Base-by-base conservation (phyloP, 1,139 yeast genomes). In the Lodderomyces metapsilosis region DNA sequence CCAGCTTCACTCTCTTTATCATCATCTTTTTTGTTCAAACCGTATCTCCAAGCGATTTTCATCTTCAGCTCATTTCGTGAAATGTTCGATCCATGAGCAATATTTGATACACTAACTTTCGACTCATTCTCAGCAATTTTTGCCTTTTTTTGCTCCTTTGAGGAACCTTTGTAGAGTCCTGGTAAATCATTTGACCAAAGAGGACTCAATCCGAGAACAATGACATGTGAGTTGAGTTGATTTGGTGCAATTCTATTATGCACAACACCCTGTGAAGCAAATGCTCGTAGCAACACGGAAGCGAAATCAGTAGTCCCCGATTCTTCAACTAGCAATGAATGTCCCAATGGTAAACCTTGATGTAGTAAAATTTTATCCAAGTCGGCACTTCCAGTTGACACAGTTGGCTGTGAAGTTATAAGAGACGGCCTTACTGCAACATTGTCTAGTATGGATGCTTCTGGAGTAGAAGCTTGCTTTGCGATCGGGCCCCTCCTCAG, bases 11-110 rank as follows among this genome's bases (percentile, higher is more conserved):
- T 25, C 9, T 43, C 52, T 11, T 53, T 50, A 2, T 58, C 51
- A 31, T 63, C 56, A 3, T 48, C 36, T 42, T 64, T 74, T 43
- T 77, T 76, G 35, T 72, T 75, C 40, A 82, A 59, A 0, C 88
- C 88, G 52, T 88, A 88, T 54, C 95, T 76, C 96, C 96, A 88
- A 1, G 96, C 95, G 53, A 88, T 88, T 57, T 82, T 84, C 69
- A 88, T 62, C 50, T 84, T 87, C 28, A 59, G 55, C 22, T 61
- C 58, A 25, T 42, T 42, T 20, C 69, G 62, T 16, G 59, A 53
- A 36, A 56, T 52, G 4, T 42, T 15, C 4, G 46, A 44, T 51
- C 38, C 38, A 35, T 47, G 71, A 4, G 80, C 64, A 51, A 84
- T 57, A 54, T 86, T 86, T 25, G 84, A 79, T 3, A 86, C 91